Percentiles rank a stretch among this genome's conserved stretches.
phyloP scores from a whole-genome alignment of 2,329 filamentous ascomycete species.

The Bipolaris oryzae region DNA sequence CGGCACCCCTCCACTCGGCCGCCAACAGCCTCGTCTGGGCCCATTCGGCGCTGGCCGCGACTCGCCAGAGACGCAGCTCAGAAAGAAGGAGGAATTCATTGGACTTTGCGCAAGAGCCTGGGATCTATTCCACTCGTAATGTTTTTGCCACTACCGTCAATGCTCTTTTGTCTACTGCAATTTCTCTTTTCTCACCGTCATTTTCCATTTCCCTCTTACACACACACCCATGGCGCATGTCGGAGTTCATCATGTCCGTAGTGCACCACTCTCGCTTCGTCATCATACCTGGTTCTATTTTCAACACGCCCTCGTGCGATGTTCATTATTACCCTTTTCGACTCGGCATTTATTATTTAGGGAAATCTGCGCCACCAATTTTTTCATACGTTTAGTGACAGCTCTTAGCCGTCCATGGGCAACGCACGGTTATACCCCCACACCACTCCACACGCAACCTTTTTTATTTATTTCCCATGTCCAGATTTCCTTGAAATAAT shows the following conservation, averaged over 20 bases:
- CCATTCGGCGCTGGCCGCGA: slow-evolving; percentile 83
- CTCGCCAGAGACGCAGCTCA: slow-evolving; percentile 78
- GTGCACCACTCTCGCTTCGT: slow-evolving; percentile 31
- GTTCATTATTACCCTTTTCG: slow-evolving; percentile 22
- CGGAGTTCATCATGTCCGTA: slow-evolving; percentile 29
- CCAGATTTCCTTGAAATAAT: slow-evolving; percentile 4
- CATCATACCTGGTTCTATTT: slow-evolving; percentile 23
- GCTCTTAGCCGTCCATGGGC: slow-evolving; percentile 35
- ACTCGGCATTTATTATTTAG: slow-evolving; percentile 11
- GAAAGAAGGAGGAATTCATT: slow-evolving; percentile 93
- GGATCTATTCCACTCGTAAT: slow-evolving; percentile 92
- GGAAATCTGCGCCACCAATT: slow-evolving; percentile 4
- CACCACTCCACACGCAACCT: slow-evolving; percentile 1
- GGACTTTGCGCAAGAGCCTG: slow-evolving; percentile 85
- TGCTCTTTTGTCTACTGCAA: neutral
- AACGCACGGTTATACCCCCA: slow-evolving; percentile 29
- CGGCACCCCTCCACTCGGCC: slow-evolving; percentile 80
- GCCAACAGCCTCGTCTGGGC: slow-evolving; percentile 57
- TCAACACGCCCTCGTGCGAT: slow-evolving; percentile 14
- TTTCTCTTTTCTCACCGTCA: slow-evolving; percentile 6
- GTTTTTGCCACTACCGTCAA: slow-evolving; percentile 12
- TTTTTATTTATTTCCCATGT: slow-evolving; percentile 14
- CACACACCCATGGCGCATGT: slow-evolving; percentile 22
- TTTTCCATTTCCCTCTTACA: too few relatives aligned
- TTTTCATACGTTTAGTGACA: slow-evolving; percentile 26